Conservation (phyloP, 495 filamentous ascomycete species). For the Penicillium tannophilum region DNA sequence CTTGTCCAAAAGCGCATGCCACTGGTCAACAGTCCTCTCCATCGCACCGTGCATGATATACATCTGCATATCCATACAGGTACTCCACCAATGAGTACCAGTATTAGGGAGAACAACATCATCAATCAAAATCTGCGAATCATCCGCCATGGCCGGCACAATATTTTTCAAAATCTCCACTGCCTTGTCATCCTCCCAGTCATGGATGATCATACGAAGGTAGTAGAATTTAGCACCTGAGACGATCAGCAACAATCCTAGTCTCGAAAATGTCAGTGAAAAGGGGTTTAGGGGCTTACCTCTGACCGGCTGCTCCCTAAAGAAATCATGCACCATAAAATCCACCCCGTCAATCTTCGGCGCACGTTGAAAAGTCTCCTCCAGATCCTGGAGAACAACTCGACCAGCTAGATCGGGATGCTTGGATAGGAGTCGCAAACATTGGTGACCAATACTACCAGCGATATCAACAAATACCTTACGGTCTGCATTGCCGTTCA, state of each 20-base stretch:
- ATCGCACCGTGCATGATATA: neutral
- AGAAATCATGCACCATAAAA: conserved; percentile 2
- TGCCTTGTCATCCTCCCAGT: neutral
- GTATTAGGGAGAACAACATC: neutral
- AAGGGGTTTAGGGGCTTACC: neutral
- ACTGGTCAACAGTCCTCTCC: neutral
- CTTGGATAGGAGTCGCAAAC: neutral
- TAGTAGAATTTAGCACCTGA: conserved; percentile 4
- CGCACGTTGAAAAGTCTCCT: neutral
- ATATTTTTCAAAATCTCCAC: neutral
- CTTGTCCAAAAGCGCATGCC: conserved; percentile 1
- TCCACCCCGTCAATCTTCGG: neutral
- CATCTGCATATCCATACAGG: conserved; percentile 3
- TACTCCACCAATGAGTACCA: neutral
- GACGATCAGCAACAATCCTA: neutral
- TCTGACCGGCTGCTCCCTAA: neutral
- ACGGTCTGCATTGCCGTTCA: too few relatives aligned
- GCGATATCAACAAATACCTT: conserved; percentile 1
- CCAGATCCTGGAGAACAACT: neutral
- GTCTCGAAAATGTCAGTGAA: neutral
- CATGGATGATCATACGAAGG: conserved; percentile 9
- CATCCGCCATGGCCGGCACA: neutral
- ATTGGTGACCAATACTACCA: neutral
- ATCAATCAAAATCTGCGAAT: conserved; percentile 6
- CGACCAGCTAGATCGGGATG: neutral